phyloP scores from a whole-genome alignment of 1,284 basidiomycete genomes.

The Trichosporon sp. region DNA sequence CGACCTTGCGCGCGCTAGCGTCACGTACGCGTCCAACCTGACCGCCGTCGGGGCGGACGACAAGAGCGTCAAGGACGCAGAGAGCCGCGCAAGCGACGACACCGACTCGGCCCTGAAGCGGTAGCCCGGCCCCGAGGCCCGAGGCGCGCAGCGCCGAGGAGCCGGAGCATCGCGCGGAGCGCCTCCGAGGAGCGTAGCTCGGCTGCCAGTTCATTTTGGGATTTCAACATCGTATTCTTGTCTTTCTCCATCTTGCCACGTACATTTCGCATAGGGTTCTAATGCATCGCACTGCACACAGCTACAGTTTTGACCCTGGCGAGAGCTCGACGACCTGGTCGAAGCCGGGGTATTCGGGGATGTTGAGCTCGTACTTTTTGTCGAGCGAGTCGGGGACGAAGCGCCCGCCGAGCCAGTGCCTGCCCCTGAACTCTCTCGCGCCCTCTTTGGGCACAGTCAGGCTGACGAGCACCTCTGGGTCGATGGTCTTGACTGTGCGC shows the following conservation, averaged over 20 bases:
- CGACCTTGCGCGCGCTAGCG: background rate
- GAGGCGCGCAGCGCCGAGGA: too few species aligned
- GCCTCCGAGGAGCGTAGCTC: too few species aligned
- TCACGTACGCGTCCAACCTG: background rate
- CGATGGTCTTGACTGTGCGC: conserved; percentile 51
- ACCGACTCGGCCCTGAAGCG: background rate
- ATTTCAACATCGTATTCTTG: background rate
- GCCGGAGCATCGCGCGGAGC: too few species aligned
- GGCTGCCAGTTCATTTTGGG: background rate
- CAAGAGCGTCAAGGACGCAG: background rate
- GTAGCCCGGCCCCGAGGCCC: too few species aligned
- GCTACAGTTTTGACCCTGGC: conserved; percentile 10
- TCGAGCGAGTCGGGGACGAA: conserved; percentile 74
- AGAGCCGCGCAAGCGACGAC: background rate
- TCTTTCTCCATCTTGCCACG: background rate
- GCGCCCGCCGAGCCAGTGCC: conserved; percentile 87
- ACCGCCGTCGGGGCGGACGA: background rate
- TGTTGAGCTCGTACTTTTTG: conserved; percentile 67
- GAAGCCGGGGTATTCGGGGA: conserved; percentile 68
- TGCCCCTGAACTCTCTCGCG: conserved; percentile 65
- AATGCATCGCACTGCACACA: background rate
- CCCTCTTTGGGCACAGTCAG: conserved; percentile 94
- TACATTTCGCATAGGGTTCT: background rate
- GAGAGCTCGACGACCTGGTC: conserved; percentile 72
- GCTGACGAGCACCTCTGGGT: conserved; percentile 77